Evolutionary conservation across 495 filamentous ascomycete genomes (phyloP).

Genomic region (Daldinia caldariorum): DNA sequence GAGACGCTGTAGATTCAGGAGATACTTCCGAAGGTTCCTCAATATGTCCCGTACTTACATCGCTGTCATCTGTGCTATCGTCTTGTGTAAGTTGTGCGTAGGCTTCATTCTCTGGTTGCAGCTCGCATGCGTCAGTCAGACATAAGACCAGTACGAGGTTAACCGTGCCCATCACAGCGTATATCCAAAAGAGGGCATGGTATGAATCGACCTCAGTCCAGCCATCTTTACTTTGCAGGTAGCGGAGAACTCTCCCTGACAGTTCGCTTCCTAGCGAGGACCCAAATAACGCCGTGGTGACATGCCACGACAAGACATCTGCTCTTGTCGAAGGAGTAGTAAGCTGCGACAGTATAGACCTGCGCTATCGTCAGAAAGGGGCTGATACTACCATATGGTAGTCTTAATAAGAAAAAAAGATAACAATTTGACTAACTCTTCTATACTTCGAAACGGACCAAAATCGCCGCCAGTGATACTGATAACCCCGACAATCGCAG

Average conservation of each 20-base stretch:
- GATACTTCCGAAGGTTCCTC: constrained; percentile 23
- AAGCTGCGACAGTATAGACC: constrained; percentile 77
- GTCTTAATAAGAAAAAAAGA: not conserved
- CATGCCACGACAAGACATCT: constrained; percentile 86
- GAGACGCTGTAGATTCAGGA: constrained; percentile 22
- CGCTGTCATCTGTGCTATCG: constrained; percentile 19
- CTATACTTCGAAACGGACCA: constrained; percentile 84
- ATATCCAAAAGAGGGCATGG: constrained; percentile 73
- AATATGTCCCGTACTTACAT: constrained; percentile 16
- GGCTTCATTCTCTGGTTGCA: constrained; percentile 45
- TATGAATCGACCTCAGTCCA: constrained; percentile 71
- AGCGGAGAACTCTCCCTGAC: constrained; percentile 71
- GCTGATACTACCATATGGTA: too few relatives aligned
- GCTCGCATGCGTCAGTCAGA: constrained; percentile 70
- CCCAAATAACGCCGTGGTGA: constrained; percentile 66
- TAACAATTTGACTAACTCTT: constrained; percentile 61
- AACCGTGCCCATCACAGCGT: constrained; percentile 71
- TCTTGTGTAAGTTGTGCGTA: constrained; percentile 61
- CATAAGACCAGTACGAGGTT: constrained; percentile 70
- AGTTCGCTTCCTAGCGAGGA: constrained; percentile 71
- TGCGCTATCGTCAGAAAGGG: constrained; percentile 24
- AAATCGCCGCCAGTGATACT: constrained; percentile 85
- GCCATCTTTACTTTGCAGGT: constrained; percentile 56
- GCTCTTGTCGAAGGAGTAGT: constrained; percentile 67
- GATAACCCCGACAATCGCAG: constrained; percentile 83